Base-by-base conservation (phyloP, 73 alveolate species). In the Stentor coeruleus region DNA sequence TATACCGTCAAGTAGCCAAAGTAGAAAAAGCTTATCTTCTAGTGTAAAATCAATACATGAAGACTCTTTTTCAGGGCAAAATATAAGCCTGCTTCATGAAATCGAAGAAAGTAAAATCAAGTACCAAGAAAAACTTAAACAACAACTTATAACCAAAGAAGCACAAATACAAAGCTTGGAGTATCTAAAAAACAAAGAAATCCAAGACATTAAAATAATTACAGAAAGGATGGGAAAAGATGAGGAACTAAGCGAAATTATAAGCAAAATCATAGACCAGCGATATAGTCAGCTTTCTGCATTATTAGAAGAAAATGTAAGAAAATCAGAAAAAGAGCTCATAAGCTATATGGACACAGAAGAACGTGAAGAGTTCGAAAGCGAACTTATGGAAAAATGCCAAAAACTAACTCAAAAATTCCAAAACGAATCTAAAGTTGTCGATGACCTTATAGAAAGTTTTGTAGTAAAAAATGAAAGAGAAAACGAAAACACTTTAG, bases 111-210 rank as follows among this genome's bases (percentile, higher is more conserved):
- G 36, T 28, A 66, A 66, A 66, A 31, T 20, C n/a, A n/a, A n/a
- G n/a, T 66, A 66, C 41, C n/a, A 31, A 66, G 79, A 66, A 66
- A 26, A 20, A 20, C 39, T 66, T 1, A 66, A 66, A 66, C 40
- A 66, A 31, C 79, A 66, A 40, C 36, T 66, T 33, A 66, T 66
- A 26, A 28, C n/a, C 26, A 20, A 33, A 66, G 79, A 66, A 66
- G n/a, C 79, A 26, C 79, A 66, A 33, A 26, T 66, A 40, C 36
- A 66, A 31, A 66, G 15, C 2, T 66, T 66, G 33, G 79, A 66
- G 33, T 26, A 11, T 31, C 36, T 66, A 0, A 66, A 66, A 31
- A 26, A 66, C n/a, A 66, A 66, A 66, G 79, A 66, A 66, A 20
- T 66, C 20, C n/a, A 66, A 26, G 79, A 66, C 40, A 20, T 66